Base-by-base conservation (phyloP, 257 asterid species). In the Nicotiana undulata region DNA sequence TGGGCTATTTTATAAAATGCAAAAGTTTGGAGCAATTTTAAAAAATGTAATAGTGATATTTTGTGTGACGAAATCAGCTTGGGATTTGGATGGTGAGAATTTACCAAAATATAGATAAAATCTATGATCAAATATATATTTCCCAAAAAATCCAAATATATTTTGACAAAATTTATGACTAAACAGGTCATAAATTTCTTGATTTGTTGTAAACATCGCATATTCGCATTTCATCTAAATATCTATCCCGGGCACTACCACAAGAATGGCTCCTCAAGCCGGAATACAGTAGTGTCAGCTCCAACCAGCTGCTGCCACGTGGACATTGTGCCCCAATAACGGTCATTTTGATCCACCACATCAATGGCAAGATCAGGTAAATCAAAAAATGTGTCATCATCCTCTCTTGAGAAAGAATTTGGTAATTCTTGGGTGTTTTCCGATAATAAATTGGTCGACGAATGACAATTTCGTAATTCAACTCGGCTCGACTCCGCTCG, bases 371-470 rank as follows among this genome's bases (percentile, higher is more conserved):
- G 91, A 89, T 94, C 98, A 31, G 97, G 97, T 83, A 94, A 82
- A 88, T 91, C 91, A 56, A 89, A 90, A 81, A 94, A 91, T 26
- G 96, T 85, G 86, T 93, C 97, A 20, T 92, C 97, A 3, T 90
- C 93, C 44, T 85, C 88, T 44, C 86, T 84, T 3, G 93, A 87
- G 29, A 77, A 85, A 82, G 91, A 88, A 61, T 83, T 83, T 0
- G 88, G 31, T 12, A 90, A 79, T 77, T 90, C 90, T 55, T 90
- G 87, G 59, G 32, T 81, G 74, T 82, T 85, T 7, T 88, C 86
- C 44, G 80, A 58, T 9, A 88, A 85, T 75, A 87, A 87, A 75
- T 88, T 82, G 4, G 90, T 85, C 8, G 92, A 89, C 0, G 95
- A 90, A 79, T 87, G 90, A 1, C 90, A 90, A 46, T 64, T 86